These are phyloP conservation scores for Penstemon eatonii DNA, from an alignment of 257 asterid genomes.

Conservation along the genomic window DNA sequence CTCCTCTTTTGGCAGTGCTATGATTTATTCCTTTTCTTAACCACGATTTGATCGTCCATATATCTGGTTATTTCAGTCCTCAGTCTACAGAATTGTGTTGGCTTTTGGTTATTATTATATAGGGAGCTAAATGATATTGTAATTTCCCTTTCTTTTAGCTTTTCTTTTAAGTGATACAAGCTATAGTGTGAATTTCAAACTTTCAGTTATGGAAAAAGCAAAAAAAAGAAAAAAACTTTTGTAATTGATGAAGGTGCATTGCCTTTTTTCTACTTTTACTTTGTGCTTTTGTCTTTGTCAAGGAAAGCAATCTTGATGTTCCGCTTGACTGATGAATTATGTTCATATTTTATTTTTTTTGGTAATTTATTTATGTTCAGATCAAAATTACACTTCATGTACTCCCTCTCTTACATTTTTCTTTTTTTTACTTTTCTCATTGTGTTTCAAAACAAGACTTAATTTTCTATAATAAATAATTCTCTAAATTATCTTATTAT, in stretches of 20 bases:
- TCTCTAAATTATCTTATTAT: too few species aligned
- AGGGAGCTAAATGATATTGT: slow-evolving; percentile 47
- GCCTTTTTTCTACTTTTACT: background rate
- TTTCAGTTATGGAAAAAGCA: slow-evolving; percentile 41
- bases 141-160: slow-evolving; percentile 25
- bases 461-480: too few species aligned
- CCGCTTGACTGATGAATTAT: background rate
- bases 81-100: slow-evolving; percentile 45
- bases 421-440: too few species aligned
- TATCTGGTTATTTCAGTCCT: slow-evolving; percentile 20
- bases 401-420: too few species aligned
- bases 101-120: slow-evolving; percentile 37
- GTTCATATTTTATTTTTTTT: too few species aligned
- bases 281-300: background rate
- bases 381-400: too few species aligned
- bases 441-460: too few species aligned
- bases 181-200: slow-evolving; percentile 60
- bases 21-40: slow-evolving; percentile 29
- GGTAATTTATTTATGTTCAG: too few species aligned
- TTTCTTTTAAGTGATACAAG: slow-evolving; percentile 47
- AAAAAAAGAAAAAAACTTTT: slow-evolving; percentile 33
- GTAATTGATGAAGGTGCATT: slow-evolving; percentile 46
- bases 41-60: slow-evolving; percentile 28
- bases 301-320: slow-evolving; percentile 14
- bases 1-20: slow-evolving; percentile 18